Conservation (phyloP, 768 basidiomycete genomes). For the Trametes cubensis region DNA sequence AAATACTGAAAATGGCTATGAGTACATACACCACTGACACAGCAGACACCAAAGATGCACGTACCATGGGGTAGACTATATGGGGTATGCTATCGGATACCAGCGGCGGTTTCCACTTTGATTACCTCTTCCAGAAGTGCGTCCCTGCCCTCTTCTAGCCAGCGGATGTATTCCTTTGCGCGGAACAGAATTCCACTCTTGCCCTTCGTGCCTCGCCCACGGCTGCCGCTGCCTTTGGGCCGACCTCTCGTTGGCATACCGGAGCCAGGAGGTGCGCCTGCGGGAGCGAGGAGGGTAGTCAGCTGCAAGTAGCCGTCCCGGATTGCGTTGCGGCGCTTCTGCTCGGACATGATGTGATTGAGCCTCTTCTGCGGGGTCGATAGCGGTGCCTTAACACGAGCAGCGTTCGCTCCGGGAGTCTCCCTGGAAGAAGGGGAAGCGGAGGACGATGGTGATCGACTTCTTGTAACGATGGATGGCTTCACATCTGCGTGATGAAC, state of each 20-base stretch:
- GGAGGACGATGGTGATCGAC: slow-evolving; percentile 21
- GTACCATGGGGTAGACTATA: background rate
- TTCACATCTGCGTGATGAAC: slow-evolving; percentile 4
- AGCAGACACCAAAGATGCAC: background rate
- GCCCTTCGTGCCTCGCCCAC: slow-evolving; percentile 66
- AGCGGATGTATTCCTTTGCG: slow-evolving; percentile 82
- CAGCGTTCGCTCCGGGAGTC: slow-evolving; percentile 14
- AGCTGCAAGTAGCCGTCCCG: slow-evolving; percentile 88
- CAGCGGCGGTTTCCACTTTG: slow-evolving; percentile 67
- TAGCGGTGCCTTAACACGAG: slow-evolving; percentile 59
- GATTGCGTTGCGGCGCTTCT: slow-evolving; percentile 90
- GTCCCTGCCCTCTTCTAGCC: slow-evolving; percentile 83
- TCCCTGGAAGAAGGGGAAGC: slow-evolving; percentile 23
- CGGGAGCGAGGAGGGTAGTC: slow-evolving; percentile 79
- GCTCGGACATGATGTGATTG: slow-evolving; percentile 94
- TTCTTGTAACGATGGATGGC: slow-evolving; percentile 2
- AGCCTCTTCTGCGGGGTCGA: slow-evolving; percentile 86
- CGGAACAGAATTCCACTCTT: slow-evolving; percentile 90
- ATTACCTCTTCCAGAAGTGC: slow-evolving; percentile 70
- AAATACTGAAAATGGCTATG: background rate
- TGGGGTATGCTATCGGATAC: slow-evolving; percentile 41
- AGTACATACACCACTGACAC: background rate
- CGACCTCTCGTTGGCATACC: slow-evolving; percentile 78
- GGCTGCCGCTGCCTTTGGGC: slow-evolving; percentile 74
- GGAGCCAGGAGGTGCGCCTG: slow-evolving; percentile 63